Percentiles rank a stretch among this genome's conserved stretches.
phyloP scores from a whole-genome alignment of 148 eudicot species.

The Cornus kousa region DNA sequence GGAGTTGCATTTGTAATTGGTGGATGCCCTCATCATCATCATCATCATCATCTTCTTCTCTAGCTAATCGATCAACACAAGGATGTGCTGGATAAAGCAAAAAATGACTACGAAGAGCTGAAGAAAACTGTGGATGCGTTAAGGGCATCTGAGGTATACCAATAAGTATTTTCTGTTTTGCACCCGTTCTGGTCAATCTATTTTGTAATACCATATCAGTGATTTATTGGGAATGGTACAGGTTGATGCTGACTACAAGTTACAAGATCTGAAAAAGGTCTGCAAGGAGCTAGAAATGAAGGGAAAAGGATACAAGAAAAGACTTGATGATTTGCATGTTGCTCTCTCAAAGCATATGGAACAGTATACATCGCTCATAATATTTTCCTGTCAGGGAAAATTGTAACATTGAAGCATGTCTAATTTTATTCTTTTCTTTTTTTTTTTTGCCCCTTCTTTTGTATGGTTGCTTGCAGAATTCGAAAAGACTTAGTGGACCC shows the following conservation, averaged over 20 bases:
- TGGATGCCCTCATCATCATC: background rate
- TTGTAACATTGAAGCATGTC: background rate
- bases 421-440: background rate
- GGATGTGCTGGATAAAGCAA: conserved; percentile 75
- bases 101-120: conserved; percentile 65
- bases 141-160: conserved; percentile 84
- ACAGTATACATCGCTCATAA: conserved; percentile 51
- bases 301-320: conserved; percentile 76
- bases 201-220: background rate
- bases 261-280: conserved; percentile 81
- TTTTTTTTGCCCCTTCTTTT: background rate
- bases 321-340: conserved; percentile 69
- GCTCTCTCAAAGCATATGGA: conserved; percentile 73
- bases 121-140: conserved; percentile 79
- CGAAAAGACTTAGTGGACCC: conserved; percentile 79
- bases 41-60: background rate
- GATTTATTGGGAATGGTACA: conserved; percentile 28
- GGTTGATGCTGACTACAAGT: conserved; percentile 96
- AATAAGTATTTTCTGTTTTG: background rate
- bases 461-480: conserved; percentile 50
- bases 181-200: background rate
- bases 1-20: background rate
- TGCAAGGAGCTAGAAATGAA: conserved; percentile 80
- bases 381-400: background rate
- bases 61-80: conserved; percentile 85